These are phyloP conservation scores for Ogataea naganishii DNA, from an alignment of 805 yeast species.

Conservation along the genomic window DNA sequence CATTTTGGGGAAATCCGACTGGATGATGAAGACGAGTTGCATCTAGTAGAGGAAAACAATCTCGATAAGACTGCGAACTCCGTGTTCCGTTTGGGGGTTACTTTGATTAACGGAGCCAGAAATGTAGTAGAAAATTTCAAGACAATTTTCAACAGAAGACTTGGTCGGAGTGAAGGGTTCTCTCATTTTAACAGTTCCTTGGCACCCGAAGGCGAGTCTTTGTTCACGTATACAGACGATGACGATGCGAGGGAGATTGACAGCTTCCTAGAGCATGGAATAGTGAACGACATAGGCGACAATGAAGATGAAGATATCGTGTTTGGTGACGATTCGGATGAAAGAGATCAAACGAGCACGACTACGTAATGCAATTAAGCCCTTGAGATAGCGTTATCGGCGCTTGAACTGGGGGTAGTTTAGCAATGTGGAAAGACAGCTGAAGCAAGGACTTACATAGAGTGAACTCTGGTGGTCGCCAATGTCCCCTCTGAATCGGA, in stretches of 20 bases:
- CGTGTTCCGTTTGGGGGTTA: conserved; percentile 50
- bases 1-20: conserved; percentile 81
- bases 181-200: conserved; percentile 22
- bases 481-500: too few species aligned
- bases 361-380: too few species aligned
- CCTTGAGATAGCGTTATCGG: too few species aligned
- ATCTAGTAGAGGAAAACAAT: conserved; percentile 49
- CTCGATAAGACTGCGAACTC: conserved; percentile 52
- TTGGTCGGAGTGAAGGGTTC: too few species aligned
- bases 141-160: too few species aligned
- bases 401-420: too few species aligned
- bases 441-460: too few species aligned
- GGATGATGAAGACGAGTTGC: conserved; percentile 56
- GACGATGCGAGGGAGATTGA: conserved; percentile 43
- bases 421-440: too few species aligned
- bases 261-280: conserved; percentile 27
- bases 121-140: conserved; percentile 8
- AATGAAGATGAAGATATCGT: conserved; percentile 15
- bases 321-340: too few species aligned
- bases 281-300: conserved; percentile 23
- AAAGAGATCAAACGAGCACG: too few species aligned
- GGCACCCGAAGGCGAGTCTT: conserved; percentile 23
- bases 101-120: conserved; percentile 14
- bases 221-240: conserved; percentile 28
- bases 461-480: too few species aligned